phyloP scores from a whole-genome alignment of 2,329 filamentous ascomycete species.

The Aspergillus terreus region DNA sequence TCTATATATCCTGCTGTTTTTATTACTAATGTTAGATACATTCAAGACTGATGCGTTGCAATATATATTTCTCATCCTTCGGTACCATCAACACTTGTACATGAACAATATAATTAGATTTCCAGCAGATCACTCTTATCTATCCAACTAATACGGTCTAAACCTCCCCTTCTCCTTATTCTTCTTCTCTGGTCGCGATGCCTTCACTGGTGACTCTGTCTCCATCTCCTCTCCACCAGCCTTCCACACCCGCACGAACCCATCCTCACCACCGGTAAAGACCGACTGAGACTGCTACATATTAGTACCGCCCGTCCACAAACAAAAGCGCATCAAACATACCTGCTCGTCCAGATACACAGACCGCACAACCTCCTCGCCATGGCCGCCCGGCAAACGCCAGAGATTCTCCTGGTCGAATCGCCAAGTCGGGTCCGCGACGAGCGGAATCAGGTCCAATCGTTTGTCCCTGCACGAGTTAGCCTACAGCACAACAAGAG shows the following conservation, averaged over 20 bases:
- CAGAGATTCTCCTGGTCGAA: conserved; percentile 39
- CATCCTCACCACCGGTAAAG: conserved; percentile 46
- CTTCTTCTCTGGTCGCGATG: conserved; percentile 29
- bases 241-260: conserved; percentile 39
- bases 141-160: conserved; percentile 30
- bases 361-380: conserved; percentile 46
- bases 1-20: no score
- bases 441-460: conserved; percentile 43
- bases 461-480: conserved; percentile 31
- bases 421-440: conserved; percentile 32
- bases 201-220: conserved; percentile 16
- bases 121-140: background rate
- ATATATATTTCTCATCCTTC: background rate
- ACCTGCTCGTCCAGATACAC: conserved; percentile 44
- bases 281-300: conserved; percentile 32
- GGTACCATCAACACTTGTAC: background rate
- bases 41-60: background rate
- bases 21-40: no score
- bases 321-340: conserved; percentile 12
- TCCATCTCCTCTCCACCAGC: conserved; percentile 18
- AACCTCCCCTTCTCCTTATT: conserved; percentile 33
- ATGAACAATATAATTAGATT: no score
- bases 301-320: conserved; percentile 1
- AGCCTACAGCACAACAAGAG: background rate
- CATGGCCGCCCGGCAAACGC: conserved; percentile 45